phyloP scores from a whole-genome alignment of 176 grass and related monocot genomes.

The Urochloa ruziziensis region DNA sequence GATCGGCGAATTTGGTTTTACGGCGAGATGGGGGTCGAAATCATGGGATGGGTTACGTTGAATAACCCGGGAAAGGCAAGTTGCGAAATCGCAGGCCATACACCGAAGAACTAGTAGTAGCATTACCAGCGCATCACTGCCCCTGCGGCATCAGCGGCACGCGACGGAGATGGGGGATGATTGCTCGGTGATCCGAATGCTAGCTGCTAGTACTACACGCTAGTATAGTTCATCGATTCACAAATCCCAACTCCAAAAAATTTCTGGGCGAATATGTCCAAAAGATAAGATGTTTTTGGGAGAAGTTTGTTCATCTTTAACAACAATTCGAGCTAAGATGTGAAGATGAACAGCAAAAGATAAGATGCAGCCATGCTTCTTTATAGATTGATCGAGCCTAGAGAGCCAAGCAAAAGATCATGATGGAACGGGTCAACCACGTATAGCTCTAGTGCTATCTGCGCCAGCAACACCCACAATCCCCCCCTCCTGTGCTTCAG shows the following conservation, averaged over 20 bases:
- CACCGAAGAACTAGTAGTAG: neutral
- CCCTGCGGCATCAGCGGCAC: neutral
- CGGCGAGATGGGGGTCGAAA: neutral
- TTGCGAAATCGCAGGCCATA: neutral
- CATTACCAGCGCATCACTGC: neutral
- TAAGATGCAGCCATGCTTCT: neutral
- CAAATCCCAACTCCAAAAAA: neutral
- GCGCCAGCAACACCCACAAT: neutral
- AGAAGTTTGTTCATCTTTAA: neutral
- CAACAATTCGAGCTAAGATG: neutral
- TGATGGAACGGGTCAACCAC: conserved; percentile 12
- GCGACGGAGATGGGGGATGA: neutral
- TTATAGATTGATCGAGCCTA: neutral
- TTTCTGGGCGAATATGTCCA: neutral
- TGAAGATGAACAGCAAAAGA: neutral
- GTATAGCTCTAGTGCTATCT: neutral
- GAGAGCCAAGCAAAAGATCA: neutral
- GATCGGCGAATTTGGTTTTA: neutral
- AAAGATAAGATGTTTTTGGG: neutral
- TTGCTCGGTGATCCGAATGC: neutral
- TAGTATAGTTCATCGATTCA: neutral
- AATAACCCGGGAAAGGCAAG: neutral
- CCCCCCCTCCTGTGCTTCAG: neutral
- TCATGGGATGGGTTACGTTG: neutral
- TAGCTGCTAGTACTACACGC: too few relatives aligned